Conservation (phyloP, 2,329 filamentous ascomycete species). For the Calonectria hongkongensis region DNA sequence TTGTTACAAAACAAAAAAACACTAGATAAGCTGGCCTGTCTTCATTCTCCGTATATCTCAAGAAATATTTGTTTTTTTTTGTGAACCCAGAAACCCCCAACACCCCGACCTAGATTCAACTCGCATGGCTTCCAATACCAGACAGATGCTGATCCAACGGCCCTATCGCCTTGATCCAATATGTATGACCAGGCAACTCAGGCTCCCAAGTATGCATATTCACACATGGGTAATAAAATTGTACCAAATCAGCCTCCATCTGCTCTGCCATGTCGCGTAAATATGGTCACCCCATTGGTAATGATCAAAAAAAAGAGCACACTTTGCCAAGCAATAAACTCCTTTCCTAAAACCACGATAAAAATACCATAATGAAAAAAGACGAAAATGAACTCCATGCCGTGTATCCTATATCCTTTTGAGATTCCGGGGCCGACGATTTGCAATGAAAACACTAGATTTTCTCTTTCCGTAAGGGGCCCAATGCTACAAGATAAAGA, state of each 20-base stretch:
- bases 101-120: constrained; percentile 36
- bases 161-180: constrained; percentile 16
- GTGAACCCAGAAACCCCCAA: constrained; percentile 41
- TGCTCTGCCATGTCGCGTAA: constrained; percentile 19
- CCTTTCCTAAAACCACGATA: constrained; percentile 45
- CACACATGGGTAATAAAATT: background rate
- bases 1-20: constrained; percentile 38
- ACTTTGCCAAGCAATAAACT: constrained; percentile 39
- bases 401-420: constrained; percentile 58
- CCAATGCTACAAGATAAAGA: constrained; percentile 46
- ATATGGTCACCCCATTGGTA: constrained; percentile 20
- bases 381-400: constrained; percentile 53
- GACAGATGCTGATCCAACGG: background rate
- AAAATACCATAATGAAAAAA: constrained; percentile 42
- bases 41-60: constrained; percentile 26
- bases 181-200: background rate
- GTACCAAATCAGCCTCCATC: constrained; percentile 8
- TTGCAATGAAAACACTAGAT: constrained; percentile 48
- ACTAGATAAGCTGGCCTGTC: constrained; percentile 1
- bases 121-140: background rate
- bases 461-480: constrained; percentile 49
- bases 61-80: constrained; percentile 35
- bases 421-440: constrained; percentile 49
- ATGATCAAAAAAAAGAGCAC: constrained; percentile 27
- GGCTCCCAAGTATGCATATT: constrained; percentile 1